Evolutionary conservation across 2,329 filamentous ascomycete genomes (phyloP).

Genomic region (Aspergillus sp.): DNA sequence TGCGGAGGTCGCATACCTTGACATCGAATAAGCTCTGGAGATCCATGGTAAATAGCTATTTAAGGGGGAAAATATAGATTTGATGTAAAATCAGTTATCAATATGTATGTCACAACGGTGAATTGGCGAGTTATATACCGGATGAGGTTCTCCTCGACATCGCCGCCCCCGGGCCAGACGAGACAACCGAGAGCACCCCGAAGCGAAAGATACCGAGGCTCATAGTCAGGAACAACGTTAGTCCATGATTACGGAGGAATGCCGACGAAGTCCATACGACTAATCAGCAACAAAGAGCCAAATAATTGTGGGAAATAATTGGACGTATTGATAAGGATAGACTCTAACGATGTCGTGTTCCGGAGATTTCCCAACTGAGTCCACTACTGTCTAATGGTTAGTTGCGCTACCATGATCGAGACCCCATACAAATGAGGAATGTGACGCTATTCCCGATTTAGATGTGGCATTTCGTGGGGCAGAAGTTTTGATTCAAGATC

Average conservation of each 20-base stretch:
- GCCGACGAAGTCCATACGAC: neutral
- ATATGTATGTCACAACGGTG: neutral
- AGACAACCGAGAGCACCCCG: conserved; percentile 17
- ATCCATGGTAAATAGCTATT: conserved; percentile 50
- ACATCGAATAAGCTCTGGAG: conserved; percentile 57
- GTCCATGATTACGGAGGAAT: neutral
- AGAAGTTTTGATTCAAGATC: conserved; percentile 1
- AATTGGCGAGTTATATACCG: neutral
- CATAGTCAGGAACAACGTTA: conserved; percentile 7
- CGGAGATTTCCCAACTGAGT: neutral
- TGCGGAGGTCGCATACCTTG: conserved; percentile 46
- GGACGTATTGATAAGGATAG: neutral
- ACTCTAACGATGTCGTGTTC: neutral
- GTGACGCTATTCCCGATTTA: neutral
- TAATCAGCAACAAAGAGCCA: neutral
- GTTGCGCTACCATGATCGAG: neutral
- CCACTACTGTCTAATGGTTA: neutral
- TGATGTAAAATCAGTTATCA: neutral
- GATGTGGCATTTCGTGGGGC: conserved; percentile 2
- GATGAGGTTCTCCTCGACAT: neutral
- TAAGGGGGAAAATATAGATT: neutral
- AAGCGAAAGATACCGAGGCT: conserved; percentile 26
- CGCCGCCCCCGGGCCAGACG: neutral
- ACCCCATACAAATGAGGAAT: neutral
- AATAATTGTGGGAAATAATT: neutral